Percentiles rank a stretch among this genome's conserved stretches.
Conservation (phyloP, 2,329 filamentous ascomycete species). For the Thielaviopsis populi region DNA sequence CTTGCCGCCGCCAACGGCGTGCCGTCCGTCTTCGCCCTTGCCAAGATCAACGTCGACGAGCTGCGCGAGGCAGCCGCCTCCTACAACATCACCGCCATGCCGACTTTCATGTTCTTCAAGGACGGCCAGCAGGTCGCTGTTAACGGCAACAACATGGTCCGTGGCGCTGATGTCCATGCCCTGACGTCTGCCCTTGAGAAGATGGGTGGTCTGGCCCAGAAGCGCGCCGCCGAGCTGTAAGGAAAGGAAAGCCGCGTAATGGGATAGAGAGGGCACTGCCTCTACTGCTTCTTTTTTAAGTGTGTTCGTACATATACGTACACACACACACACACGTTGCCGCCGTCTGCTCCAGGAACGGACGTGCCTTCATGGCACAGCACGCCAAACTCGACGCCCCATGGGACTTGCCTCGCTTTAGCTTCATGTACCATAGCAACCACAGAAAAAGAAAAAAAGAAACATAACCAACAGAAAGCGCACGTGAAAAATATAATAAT, state of each 20-base stretch:
- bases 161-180: conserved; percentile 18
- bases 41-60: conserved; percentile 84
- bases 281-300: neutral
- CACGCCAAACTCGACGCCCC: neutral
- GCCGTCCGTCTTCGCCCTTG: conserved; percentile 50
- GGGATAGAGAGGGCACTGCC: neutral
- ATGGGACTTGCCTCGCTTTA: neutral
- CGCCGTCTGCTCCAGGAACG: neutral
- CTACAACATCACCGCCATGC: conserved; percentile 78
- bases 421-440: neutral
- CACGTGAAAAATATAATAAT: neutral
- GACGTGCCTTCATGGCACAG: neutral
- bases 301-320: neutral
- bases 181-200: conserved; percentile 27
- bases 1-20: conserved; percentile 22
- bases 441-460: neutral
- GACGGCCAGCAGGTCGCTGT: conserved; percentile 38
- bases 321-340: neutral
- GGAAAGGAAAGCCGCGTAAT: neutral
- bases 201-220: conserved; percentile 25
- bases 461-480: neutral
- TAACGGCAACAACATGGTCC: conserved; percentile 21
- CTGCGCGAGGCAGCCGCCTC: conserved; percentile 60
- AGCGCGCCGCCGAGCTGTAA: conserved; percentile 21
- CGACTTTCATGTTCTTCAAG: conserved; percentile 79